A percentile compares a stretch with the other conserved stretches of the same genome.
Evolutionary conservation across 345 rosid species (phyloP).

Genomic region (Cardamine resedifolia): DNA sequence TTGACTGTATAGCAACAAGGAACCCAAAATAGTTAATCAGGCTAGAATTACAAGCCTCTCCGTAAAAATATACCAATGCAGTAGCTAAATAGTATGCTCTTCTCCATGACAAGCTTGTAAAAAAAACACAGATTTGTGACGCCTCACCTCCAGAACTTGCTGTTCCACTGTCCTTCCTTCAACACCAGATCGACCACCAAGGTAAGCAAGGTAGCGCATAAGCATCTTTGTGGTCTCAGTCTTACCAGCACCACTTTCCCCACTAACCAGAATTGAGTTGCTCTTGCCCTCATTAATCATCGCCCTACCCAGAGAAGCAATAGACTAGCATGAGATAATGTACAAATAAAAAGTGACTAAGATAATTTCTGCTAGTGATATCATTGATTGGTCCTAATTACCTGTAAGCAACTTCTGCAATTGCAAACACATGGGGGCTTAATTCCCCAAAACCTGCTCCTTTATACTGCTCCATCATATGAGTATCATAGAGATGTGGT

Average conservation of each 20-base stretch:
- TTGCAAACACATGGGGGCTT: constrained; percentile 98
- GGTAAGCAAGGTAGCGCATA: constrained; percentile 97
- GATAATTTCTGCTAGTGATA: neutral
- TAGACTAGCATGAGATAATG: constrained; percentile 34
- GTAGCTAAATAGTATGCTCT: constrained; percentile 11
- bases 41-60: constrained; percentile 20
- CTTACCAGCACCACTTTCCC: constrained; percentile 99
- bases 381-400: constrained; percentile 31
- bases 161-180: constrained; percentile 99
- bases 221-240: constrained; percentile 99
- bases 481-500: constrained; percentile 96
- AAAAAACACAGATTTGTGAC: constrained; percentile 10
- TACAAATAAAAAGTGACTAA: constrained; percentile 12
- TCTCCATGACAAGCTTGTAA: constrained; percentile 7
- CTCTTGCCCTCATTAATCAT: constrained; percentile 99
- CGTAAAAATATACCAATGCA: neutral
- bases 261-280: constrained; percentile 99
- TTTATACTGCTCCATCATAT: constrained; percentile 99
- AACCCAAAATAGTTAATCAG: constrained; percentile 36
- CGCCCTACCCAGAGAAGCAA: constrained; percentile 56
- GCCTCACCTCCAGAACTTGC: constrained; percentile 96
- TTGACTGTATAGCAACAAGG: constrained; percentile 61
- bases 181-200: constrained; percentile 98
- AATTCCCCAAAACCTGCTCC: constrained; percentile 98
- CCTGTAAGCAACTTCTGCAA: constrained; percentile 99